Conservation (phyloP, 2,329 filamentous ascomycete species). For the Fusarium devonianum region DNA sequence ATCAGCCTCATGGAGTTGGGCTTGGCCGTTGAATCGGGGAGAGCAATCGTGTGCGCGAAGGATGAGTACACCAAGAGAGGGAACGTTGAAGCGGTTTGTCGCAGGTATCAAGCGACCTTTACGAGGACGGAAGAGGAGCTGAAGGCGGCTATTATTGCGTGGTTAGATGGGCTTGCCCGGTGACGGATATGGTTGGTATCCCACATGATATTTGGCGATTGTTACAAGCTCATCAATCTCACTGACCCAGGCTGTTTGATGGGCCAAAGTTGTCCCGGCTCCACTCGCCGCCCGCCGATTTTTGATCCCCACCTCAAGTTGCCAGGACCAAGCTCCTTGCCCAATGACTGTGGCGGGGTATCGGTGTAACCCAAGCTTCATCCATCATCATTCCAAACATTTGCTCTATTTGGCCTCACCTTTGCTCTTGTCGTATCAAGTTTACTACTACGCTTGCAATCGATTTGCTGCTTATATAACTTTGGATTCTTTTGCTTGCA, state of each 20-base stretch:
- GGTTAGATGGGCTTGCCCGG: not conserved
- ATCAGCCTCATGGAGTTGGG: constrained; percentile 69
- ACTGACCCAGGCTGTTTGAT: constrained; percentile 5
- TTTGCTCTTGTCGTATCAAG: not conserved
- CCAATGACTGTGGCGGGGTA: constrained; percentile 34
- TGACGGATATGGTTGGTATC: too few relatives aligned
- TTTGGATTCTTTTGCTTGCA: not conserved
- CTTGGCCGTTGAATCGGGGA: constrained; percentile 53
- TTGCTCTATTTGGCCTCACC: not conserved
- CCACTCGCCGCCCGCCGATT: constrained; percentile 6
- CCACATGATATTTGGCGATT: too few relatives aligned
- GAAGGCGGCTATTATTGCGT: constrained; percentile 43
- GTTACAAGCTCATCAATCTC: constrained; percentile 2
- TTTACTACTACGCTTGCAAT: not conserved
- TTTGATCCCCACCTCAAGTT: constrained; percentile 10
- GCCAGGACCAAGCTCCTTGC: too few relatives aligned
- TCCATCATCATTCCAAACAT: constrained; percentile 4
- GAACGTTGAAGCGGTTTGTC: constrained; percentile 66
- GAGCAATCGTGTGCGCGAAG: constrained; percentile 61
- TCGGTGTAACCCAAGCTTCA: constrained; percentile 15
- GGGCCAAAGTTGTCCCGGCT: constrained; percentile 12
- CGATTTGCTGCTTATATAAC: not conserved
- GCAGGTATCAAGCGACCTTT: constrained; percentile 54
- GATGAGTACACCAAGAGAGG: constrained; percentile 64
- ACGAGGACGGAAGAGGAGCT: constrained; percentile 53